Base-by-base conservation (phyloP, 1,139 yeast genomes). In the Debaryomyces singareniensis region DNA sequence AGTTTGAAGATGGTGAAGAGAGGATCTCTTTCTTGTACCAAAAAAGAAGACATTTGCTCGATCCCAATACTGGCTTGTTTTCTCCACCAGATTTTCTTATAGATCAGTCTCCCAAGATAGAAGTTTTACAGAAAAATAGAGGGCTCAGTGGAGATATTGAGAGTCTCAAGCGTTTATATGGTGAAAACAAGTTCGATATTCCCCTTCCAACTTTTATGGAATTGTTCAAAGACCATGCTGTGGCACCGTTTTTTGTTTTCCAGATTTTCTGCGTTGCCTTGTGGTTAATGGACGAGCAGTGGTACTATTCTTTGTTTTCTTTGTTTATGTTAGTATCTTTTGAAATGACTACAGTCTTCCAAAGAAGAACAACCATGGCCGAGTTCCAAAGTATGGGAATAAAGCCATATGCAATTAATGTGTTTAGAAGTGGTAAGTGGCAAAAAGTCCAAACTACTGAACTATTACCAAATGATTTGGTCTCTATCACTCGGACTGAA, bases 311-410 rank as follows among this genome's bases (percentile, higher is more conserved):
- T 4, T 62, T 93, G 38, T 87, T 93, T 59, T 84, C 95, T 18
- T 68, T 91, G 41, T 80, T 93, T 55, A 89, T 91, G 94, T 71
- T 93, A 40, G 80, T 91, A 18, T 75, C 94, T 3, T 91, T 91
- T 63, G 99, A 91, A 59, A 84, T 81, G 58, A 86, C 96, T 24
- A 87, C 95, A 25, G 98, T 91, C 12, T 83, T 78, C 61, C 98
- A 93, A 67, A 82, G 99, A 61, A 84, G 95, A 61, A 68, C 86
- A 9, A 91, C 98, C 31, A 81, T 91, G 86, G 66, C 78, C 30
- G 98, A 91, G 59, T 91, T 91, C 57, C 87, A 95, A 59, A 81
- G 94, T 27, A 91, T 93, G 98, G 96, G 97, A 42, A 81, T 93
- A 44, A 86, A 87, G 55, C 97, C 98, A 10, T 93, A 84, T 55